phyloP scores from a whole-genome alignment of 192 early-diverging fungal genomes.

The Coemansia asiatica region DNA sequence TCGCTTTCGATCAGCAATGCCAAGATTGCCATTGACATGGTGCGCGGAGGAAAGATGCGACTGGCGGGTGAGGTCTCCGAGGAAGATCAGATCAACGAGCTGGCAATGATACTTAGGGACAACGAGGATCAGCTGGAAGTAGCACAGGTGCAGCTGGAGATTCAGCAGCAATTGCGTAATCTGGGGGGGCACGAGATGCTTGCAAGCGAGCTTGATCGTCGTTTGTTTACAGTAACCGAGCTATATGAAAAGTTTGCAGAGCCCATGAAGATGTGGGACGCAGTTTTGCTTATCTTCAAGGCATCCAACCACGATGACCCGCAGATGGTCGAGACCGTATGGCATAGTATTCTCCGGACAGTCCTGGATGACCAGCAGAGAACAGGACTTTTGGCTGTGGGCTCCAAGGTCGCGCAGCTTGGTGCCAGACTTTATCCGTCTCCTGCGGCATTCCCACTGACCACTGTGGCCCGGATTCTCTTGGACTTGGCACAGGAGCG shows the following conservation, averaged over 20 bases:
- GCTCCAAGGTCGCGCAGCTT: constrained; percentile 21
- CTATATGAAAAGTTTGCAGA: constrained; percentile 59
- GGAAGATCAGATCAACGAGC: constrained; percentile 50
- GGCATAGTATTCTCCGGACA: constrained; percentile 33
- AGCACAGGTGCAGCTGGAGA: constrained; percentile 60
- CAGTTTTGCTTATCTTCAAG: constrained; percentile 59
- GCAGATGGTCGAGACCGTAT: constrained; percentile 30
- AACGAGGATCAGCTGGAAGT: constrained; percentile 61
- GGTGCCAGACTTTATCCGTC: constrained; percentile 45
- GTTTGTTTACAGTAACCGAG: constrained; percentile 39
- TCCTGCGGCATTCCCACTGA: constrained; percentile 40
- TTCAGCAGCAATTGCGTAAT: constrained; percentile 31
- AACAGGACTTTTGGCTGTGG: constrained; percentile 36
- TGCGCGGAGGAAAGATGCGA: not conserved
- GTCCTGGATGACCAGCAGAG: constrained; percentile 28
- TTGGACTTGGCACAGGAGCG: constrained; percentile 28
- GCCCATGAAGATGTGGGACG: constrained; percentile 54
- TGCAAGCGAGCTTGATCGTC: constrained; percentile 16
- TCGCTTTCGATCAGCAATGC: constrained; percentile 64
- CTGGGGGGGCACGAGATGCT: constrained; percentile 17
- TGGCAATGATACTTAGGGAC: constrained; percentile 51
- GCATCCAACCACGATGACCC: constrained; percentile 58
- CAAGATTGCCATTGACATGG: constrained; percentile 60
- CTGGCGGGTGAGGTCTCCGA: constrained; percentile 4
- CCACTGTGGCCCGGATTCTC: constrained; percentile 19